Evolutionary conservation across 202 grass and related monocot genomes (phyloP).

Genomic region (Panicum virgatum): DNA sequence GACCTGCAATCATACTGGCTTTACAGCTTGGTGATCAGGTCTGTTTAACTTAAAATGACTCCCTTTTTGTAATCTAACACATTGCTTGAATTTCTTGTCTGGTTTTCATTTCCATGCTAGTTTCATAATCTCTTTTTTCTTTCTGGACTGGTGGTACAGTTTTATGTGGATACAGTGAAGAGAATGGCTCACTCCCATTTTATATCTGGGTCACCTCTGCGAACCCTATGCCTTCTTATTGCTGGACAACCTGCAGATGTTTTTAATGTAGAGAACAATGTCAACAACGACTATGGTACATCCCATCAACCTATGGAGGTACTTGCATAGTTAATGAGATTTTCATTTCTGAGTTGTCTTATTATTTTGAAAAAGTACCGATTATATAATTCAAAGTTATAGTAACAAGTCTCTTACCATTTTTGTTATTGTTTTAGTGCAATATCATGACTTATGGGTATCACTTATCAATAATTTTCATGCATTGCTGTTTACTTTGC

Average conservation of each 20-base stretch:
- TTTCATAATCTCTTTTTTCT: slow-evolving; percentile 41
- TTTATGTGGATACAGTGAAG: slow-evolving; percentile 94
- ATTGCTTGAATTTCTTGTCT: slow-evolving; percentile 17
- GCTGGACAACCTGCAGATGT: slow-evolving; percentile 94
- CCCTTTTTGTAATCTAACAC: not conserved
- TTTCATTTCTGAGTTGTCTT: slow-evolving; percentile 7
- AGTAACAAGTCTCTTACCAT: not conserved
- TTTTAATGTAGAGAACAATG: slow-evolving; percentile 62
- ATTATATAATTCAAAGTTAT: slow-evolving; percentile 29
- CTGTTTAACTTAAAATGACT: slow-evolving; percentile 24
- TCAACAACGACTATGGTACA: slow-evolving; percentile 51
- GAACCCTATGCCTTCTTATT: slow-evolving; percentile 95
- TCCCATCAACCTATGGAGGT: slow-evolving; percentile 74
- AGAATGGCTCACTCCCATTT: slow-evolving; percentile 95
- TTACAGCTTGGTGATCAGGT: slow-evolving; percentile 95
- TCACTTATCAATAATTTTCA: slow-evolving; percentile 17
- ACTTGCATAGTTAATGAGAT: slow-evolving; percentile 30
- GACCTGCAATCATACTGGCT: slow-evolving; percentile 90
- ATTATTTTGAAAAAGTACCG: not conserved
- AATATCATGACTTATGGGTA: slow-evolving; percentile 18
- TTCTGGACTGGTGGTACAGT: slow-evolving; percentile 53
- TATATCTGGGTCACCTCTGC: slow-evolving; percentile 82
- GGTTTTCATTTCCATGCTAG: slow-evolving; percentile 28
- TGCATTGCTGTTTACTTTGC: slow-evolving; percentile 17
- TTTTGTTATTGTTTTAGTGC: slow-evolving; percentile 30